phyloP scores from a whole-genome alignment of 305 asterid genomes.

The Andrographis paniculata region DNA sequence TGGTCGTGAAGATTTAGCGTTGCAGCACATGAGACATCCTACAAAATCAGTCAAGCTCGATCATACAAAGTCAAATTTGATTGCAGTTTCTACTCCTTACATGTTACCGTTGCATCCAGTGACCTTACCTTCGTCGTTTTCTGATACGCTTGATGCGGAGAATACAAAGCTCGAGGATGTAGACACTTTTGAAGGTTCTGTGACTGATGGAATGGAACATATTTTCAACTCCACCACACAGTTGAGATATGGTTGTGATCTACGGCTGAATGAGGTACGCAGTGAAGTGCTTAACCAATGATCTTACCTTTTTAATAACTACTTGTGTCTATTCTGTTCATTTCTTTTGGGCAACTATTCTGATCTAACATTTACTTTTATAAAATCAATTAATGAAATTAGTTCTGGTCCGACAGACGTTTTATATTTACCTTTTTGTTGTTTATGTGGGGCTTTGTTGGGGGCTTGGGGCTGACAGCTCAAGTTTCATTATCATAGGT shows the following conservation, averaged over 20 bases:
- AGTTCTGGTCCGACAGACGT: neutral
- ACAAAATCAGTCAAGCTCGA: constrained; percentile 49
- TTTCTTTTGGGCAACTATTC: no score
- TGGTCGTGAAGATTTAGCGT: constrained; percentile 94
- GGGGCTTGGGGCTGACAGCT: constrained; percentile 13
- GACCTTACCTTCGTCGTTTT: constrained; percentile 75
- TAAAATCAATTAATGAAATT: neutral
- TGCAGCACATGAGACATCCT: constrained; percentile 50
- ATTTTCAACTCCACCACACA: constrained; percentile 82
- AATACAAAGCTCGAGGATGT: constrained; percentile 56
- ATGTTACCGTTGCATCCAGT: constrained; percentile 83
- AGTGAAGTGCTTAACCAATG: no score
- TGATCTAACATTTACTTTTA: neutral
- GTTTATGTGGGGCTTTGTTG: constrained; percentile 2
- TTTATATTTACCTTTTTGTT: constrained; percentile 1
- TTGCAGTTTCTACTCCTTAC: constrained; percentile 78
- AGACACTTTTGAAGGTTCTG: constrained; percentile 69
- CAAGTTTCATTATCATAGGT: constrained; percentile 42
- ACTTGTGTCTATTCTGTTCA: no score
- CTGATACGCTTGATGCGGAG: constrained; percentile 70
- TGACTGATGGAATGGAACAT: constrained; percentile 93
- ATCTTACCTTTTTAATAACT: no score
- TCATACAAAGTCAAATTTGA: constrained; percentile 48
- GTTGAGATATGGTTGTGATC: constrained; percentile 89
- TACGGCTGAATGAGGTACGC: constrained; percentile 92